Base-by-base conservation (phyloP, 2,329 filamentous ascomycete species). In the Peltaster fructicola region DNA sequence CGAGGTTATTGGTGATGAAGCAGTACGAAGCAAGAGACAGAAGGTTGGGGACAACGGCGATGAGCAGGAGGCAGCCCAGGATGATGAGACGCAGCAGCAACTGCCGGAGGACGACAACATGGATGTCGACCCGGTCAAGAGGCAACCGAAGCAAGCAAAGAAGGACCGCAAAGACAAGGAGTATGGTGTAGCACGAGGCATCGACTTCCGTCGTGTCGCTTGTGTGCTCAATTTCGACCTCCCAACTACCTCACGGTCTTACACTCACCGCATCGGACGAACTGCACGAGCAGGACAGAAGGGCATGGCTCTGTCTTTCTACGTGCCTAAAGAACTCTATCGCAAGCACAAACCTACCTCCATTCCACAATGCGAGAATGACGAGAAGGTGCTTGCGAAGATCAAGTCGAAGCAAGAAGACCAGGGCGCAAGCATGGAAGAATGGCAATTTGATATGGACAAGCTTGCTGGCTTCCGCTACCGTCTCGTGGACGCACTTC, bases 141-240 rank as follows among this genome's bases (percentile, higher is more conserved):
- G 49, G 14, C 44, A 43, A 22, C 31, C 26, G 24, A 25, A 27
- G 37, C 52, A 24, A 49, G 55, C 15, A n/a, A 62, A 63, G 35
- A 63, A 75, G 49, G 76, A 73, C 47, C 67, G 68, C 30, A 61
- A 59, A 15, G 78, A 90, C 42, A 75, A 78, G 35, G 88, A 98
- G 44, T 98, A 88, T 43, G 84, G 88, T 10, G 75, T 98, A n/a
- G 85, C 84, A 7, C 70, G 88, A 40, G 88, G 85, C 30, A 90
- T 98, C 40, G 88, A 98, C 52, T 98, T 98, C 59, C 75, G 88
- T 43, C 85, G 93, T 44, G 84, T 98, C 27, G 73, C 81, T 3
- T 82, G 79, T 34, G 84, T 98, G 13, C 70, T 98, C 47, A 98
- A 98, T 56, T 98, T 98, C 50, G 88, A 98, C 51, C 72, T 98